Base-by-base conservation (phyloP, 345 rosid genomes). In the Arabis alpina region DNA sequence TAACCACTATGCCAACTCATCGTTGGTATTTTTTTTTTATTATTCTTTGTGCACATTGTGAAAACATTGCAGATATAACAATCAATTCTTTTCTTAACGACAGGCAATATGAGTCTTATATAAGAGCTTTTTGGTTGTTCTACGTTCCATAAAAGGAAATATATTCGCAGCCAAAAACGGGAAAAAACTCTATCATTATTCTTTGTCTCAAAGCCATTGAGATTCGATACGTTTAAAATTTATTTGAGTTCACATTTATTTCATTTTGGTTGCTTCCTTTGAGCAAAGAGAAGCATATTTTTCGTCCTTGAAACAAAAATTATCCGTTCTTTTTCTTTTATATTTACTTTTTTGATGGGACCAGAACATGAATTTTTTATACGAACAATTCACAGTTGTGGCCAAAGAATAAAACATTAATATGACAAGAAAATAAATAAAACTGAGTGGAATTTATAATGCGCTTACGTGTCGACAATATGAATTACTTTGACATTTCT, bases 61-160 rank as follows among this genome's bases (percentile, higher is more conserved):
- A 14, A 73, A 73, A 32, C 61, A 66, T 73, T 51, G 50, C 72
- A 12, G 37, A 54, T 47, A 47, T 68, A 75, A 68, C 59, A 68
- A 75, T 68, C 64, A 61, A 68, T 75, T 68, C 65, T 75, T 68
- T 75, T 62, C 74, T 61, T 68, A 55, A 69, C 54, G 60, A 75
- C 79, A 75, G 14, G 64, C 74, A 69, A 48, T 0, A 40, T 75
- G 61, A 62, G 63, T 68, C 54, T 62, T 69, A 39, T 68, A 68
- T 67, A 10, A 28, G 25, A 76, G 54, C 75, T 48, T 62, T 75
- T 54, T 32, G 48, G 64, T 54, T 55, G 51, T 69, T 75, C 64
- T 6, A 47, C 66, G 68, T 68, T 62, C 71, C 71, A 69, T 69
- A 62, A 76, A 49, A 63, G 75, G 79, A 76, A 69, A 69, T 76